Base-by-base conservation (phyloP, 257 asterid species). In the Mentha longifolia region DNA sequence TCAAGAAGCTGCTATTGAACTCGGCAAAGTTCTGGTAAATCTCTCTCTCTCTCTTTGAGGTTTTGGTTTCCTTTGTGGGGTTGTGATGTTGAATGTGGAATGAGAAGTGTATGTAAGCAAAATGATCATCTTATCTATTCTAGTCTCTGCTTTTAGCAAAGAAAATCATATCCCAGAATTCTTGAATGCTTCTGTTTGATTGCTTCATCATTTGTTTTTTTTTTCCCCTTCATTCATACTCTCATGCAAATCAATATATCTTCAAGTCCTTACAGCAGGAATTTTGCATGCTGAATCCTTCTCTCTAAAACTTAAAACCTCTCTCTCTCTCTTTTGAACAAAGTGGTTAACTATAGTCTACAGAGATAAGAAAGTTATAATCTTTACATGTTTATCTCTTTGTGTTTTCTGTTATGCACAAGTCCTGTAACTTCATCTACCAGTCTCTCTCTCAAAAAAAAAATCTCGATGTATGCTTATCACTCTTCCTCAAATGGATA, bases 1-100 rank as follows among this genome's bases (percentile, higher is more conserved):
- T 62, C 98, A 92, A 75, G 96, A 92, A 68, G 89, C 98, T 73
- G 96, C 98, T 59, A 80, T 87, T 82, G 90, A 89, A 68, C 90
- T 92, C 4, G 98, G 95, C 72, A 77, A 80, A 62, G 91, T 86
- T 61, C 65, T 92, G 98, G 98, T 88, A 88, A 49, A n/a, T n/a
- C n/a, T 61, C 62, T 52, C 65, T 9, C 58, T 30, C 45, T 41
- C 46, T 28, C 19, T 62, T 74, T 35, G 2, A 16, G 16, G 15
- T 13, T 55, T 43, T 49, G 28, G 43, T 25, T 42, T 22, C 46
- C 33, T 25, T 17, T 42, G 60, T 51, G 42, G 74, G 70, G 76
- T 25, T 54, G 28, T 35, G 17, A 16, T 28, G 69, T 55, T 28
- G n/a, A n/a, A 25, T 25, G 28, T 25, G 28, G 28, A 25, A 25